A percentile compares a stretch with the other conserved stretches of the same genome.
These are phyloP conservation scores for Exophiala viscosa DNA, from an alignment of 2,329 filamentous ascomycete genomes.

Conservation along the genomic window DNA sequence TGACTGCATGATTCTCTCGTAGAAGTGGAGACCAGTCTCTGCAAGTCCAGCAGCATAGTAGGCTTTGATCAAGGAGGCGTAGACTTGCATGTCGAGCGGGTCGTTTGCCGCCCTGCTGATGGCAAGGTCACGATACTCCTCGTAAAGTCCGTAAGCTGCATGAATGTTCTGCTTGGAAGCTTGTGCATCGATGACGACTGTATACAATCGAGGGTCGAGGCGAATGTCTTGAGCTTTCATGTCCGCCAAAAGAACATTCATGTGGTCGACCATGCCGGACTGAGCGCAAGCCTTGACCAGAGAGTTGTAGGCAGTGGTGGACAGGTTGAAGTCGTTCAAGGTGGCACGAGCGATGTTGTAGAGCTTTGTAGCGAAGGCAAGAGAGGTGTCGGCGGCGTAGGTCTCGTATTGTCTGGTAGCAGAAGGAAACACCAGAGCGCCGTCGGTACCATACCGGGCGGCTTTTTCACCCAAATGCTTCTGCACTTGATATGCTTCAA, in stretches of 20 bases:
- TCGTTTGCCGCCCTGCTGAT: constrained; percentile 63
- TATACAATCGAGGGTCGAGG: constrained; percentile 78
- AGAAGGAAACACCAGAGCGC: constrained; percentile 84
- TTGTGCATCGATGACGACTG: constrained; percentile 93
- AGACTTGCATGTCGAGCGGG: constrained; percentile 75
- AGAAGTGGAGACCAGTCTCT: constrained; percentile 79
- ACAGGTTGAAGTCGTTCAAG: constrained; percentile 61
- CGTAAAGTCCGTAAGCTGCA: constrained; percentile 91
- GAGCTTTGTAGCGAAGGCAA: constrained; percentile 78
- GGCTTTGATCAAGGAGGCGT: constrained; percentile 85
- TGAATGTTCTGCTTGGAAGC: constrained; percentile 74
- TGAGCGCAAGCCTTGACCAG: constrained; percentile 85
- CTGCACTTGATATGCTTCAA: constrained; percentile 73
- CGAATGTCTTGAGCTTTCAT: constrained; percentile 76
- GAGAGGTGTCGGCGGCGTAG: constrained; percentile 78
- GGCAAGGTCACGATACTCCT: constrained; percentile 87
- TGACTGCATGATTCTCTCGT: constrained; percentile 68
- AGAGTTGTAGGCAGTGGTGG: constrained; percentile 77
- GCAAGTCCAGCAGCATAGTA: constrained; percentile 79
- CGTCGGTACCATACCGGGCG: constrained; percentile 78
- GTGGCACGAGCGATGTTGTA: constrained; percentile 72
- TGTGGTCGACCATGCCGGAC: constrained; percentile 75
- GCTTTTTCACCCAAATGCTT: constrained; percentile 74
- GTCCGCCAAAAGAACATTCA: constrained; percentile 86
- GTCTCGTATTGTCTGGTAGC: constrained; percentile 84